Base-by-base conservation (phyloP, 139 green algal genomes). In the Limnomonas spitsbergensis region DNA sequence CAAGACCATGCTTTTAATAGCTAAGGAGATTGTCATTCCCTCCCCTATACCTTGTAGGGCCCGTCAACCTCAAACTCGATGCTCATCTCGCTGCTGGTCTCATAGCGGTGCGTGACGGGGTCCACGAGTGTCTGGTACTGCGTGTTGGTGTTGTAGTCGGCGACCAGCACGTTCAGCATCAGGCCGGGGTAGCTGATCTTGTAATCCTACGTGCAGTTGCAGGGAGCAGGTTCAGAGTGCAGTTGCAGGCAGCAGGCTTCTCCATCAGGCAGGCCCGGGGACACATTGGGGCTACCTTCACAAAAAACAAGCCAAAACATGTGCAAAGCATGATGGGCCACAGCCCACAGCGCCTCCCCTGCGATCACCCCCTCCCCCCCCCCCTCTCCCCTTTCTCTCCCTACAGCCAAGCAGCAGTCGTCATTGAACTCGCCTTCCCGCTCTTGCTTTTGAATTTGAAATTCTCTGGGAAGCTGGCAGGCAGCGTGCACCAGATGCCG, bases 1-100 rank as follows among this genome's bases (percentile, higher is more conserved):
- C n/a, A n/a, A n/a, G n/a, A n/a, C n/a, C n/a, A n/a, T n/a, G n/a
- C n/a, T n/a, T n/a, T n/a, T n/a, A n/a, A n/a, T n/a, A n/a, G n/a
- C n/a, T n/a, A n/a, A n/a, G n/a, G n/a, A n/a, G n/a, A n/a, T n/a
- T n/a, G n/a, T n/a, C n/a, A n/a, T n/a, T n/a, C n/a, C n/a, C n/a
- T n/a, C n/a, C 61, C 26, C 31, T 73, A 6, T 75, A 93, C 91
- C 91, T 91, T 94, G 90, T 97, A 97, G 0, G 93, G 93, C 0
- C 93, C 93, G 69, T 97, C 93, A 69, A 97, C 92, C 80, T 99
- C 96, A 76, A 99, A 99, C 82, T 98, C 94, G 72, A 99, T 99
- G 88, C 88, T 95, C 94, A 98, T 98, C 81, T 97, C 85, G 54
- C 74, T 92, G 78, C 70, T 90, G 20, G 84, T 90, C 69, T 87